Conservation (phyloP, 2,329 filamentous ascomycete genomes). For the Ceratocystis cacaofunesta region DNA sequence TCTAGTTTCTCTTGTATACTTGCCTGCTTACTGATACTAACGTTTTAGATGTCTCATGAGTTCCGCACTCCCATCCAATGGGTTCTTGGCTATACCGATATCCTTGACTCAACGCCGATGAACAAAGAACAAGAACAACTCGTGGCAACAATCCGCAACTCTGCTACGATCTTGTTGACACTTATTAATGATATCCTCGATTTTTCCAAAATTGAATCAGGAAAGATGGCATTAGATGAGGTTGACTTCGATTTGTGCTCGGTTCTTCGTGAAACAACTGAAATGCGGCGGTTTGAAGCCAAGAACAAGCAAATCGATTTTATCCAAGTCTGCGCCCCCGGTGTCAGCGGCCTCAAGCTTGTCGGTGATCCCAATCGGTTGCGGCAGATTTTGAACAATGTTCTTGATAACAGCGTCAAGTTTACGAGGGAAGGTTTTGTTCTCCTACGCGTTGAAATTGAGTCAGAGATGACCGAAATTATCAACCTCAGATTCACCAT, state of each 20-base stretch:
- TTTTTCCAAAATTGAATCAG: conserved; percentile 75
- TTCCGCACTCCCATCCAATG: conserved; percentile 67
- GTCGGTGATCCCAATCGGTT: conserved; percentile 75
- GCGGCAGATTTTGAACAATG: conserved; percentile 68
- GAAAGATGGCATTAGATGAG: conserved; percentile 62
- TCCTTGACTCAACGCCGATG: conserved; percentile 53
- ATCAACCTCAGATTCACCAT: conserved; percentile 57
- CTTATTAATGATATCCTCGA: conserved; percentile 87
- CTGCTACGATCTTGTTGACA: conserved; percentile 65
- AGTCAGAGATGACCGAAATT: conserved; percentile 47
- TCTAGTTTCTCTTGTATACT: background rate
- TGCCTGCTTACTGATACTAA: background rate
- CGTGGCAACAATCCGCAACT: conserved; percentile 63
- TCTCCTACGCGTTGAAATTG: conserved; percentile 48
- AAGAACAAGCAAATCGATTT: conserved; percentile 65
- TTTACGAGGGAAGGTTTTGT: conserved; percentile 57
- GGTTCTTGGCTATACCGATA: conserved; percentile 65
- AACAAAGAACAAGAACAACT: conserved; percentile 59
- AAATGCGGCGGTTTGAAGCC: conserved; percentile 78
- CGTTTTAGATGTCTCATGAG: conserved; percentile 56
- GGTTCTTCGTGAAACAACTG: conserved; percentile 63
- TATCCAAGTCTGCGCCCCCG: conserved; percentile 45
- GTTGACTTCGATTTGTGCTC: conserved; percentile 64
- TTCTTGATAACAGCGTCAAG: conserved; percentile 64
- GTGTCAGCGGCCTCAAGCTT: conserved; percentile 49